These are phyloP conservation scores for Hemileccinum rubropunctum DNA, from an alignment of 768 basidiomycete species.

Conservation along the genomic window DNA sequence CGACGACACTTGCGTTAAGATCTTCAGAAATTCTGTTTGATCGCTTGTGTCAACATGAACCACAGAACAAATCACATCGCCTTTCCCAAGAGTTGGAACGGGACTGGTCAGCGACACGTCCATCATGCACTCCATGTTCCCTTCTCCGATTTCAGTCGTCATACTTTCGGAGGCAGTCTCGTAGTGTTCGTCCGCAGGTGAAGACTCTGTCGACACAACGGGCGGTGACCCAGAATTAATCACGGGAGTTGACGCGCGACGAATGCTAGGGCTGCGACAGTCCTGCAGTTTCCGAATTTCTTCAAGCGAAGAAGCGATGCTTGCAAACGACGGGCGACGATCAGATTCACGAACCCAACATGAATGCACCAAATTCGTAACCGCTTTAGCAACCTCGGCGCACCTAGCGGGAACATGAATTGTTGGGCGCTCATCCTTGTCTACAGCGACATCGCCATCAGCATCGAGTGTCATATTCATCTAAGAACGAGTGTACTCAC, in stretches of 20 bases:
- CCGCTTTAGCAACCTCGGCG: constrained; percentile 30
- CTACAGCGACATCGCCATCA: constrained; percentile 32
- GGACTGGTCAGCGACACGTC: constrained; percentile 20
- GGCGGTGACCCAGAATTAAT: not conserved
- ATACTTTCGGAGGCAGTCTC: constrained; percentile 29
- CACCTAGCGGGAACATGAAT: constrained; percentile 39
- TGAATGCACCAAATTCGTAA: constrained; percentile 42
- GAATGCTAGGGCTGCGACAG: not conserved
- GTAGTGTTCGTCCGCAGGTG: constrained; percentile 23
- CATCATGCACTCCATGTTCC: constrained; percentile 9
- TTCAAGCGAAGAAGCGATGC: constrained; percentile 46
- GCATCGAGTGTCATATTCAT: constrained; percentile 5
- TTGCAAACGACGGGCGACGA: constrained; percentile 51
- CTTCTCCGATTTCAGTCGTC: constrained; percentile 15
- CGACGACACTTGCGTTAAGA: not conserved
- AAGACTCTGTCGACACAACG: constrained; percentile 11
- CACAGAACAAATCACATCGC: not conserved
- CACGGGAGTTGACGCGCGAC: not conserved
- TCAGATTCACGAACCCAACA: constrained; percentile 59
- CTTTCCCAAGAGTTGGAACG: not conserved
- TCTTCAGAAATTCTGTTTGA: constrained; percentile 22
- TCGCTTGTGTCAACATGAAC: constrained; percentile 3
- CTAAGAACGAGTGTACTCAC: constrained; percentile 33
- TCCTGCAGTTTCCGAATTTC: constrained; percentile 42
- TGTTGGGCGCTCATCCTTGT: constrained; percentile 48